These are phyloP conservation scores for Blastobotrys robertii DNA, from an alignment of 805 yeast species.

Conservation along the genomic window DNA sequence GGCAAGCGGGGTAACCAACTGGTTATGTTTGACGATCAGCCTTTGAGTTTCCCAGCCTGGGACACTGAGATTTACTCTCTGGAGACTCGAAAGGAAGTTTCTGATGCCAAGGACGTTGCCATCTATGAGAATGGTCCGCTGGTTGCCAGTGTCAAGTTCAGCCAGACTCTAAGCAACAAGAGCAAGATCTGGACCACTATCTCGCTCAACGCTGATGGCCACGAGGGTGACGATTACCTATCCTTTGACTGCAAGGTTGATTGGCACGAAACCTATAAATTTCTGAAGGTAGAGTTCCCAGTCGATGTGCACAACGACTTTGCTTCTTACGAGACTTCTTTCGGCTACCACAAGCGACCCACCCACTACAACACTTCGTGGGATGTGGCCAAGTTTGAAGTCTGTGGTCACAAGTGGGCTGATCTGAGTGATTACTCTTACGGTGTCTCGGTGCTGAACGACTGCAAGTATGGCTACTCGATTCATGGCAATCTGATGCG, in stretches of 20 bases:
- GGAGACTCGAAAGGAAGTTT: constrained; percentile 52
- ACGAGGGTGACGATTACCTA: constrained; percentile 27
- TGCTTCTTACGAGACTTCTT: constrained; percentile 90
- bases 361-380: constrained; percentile 92
- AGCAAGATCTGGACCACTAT: constrained; percentile 59
- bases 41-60: constrained; percentile 92
- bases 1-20: constrained; percentile 66
- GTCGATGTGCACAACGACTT: constrained; percentile 65
- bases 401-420: constrained; percentile 87
- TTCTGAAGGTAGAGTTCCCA: constrained; percentile 91
- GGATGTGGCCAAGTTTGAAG: constrained; percentile 96
- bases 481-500: constrained; percentile 91
- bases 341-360: constrained; percentile 84
- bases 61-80: constrained; percentile 88
- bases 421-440: constrained; percentile 80
- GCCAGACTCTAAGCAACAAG: constrained; percentile 45
- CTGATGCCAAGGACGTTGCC: constrained; percentile 29
- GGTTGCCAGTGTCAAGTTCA: constrained; percentile 53
- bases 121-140: constrained; percentile 44
- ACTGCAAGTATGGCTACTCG: constrained; percentile 84
- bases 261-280: constrained; percentile 84
- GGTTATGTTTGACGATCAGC: constrained; percentile 80
- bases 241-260: constrained; percentile 53
- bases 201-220: constrained; percentile 48
- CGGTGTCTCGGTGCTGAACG: constrained; percentile 79